phyloP scores from a whole-genome alignment of 257 asterid species.

The Solanum neorickii region DNA sequence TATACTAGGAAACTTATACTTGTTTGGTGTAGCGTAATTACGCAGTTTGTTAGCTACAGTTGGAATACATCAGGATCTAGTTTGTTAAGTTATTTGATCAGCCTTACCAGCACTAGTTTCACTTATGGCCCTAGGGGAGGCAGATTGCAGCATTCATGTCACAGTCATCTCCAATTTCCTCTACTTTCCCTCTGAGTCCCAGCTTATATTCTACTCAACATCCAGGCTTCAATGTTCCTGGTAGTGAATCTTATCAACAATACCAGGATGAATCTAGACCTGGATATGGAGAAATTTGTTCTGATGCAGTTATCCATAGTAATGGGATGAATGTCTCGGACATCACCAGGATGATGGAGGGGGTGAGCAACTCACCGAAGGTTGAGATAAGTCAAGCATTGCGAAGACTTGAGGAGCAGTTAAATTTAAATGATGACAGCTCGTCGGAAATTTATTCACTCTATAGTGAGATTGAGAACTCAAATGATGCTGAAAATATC shows the following conservation, averaged over 20 bases:
- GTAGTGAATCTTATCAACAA: conserved; percentile 45
- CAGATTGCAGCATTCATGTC: conserved; percentile 32
- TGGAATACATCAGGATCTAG: background rate
- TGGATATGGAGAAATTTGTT: conserved; percentile 54
- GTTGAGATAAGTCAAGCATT: conserved; percentile 48
- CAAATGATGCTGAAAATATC: conserved; percentile 29
- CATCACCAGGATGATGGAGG: conserved; percentile 25
- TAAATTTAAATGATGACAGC: conserved; percentile 72
- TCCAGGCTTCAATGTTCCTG: conserved; percentile 36
- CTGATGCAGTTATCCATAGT: conserved; percentile 20
- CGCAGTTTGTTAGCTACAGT: background rate
- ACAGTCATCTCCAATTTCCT: conserved; percentile 35
- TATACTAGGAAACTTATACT: background rate
- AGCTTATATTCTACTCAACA: conserved; percentile 35
- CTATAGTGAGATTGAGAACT: conserved; percentile 31
- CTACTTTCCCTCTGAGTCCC: conserved; percentile 40
- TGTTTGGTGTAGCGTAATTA: background rate
- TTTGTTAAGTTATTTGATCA: background rate
- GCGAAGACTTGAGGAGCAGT: conserved; percentile 53
- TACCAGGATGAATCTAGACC: conserved; percentile 42
- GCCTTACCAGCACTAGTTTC: background rate
- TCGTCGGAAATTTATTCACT: conserved; percentile 13
- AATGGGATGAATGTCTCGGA: conserved; percentile 11
- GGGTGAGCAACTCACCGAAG: conserved; percentile 32
- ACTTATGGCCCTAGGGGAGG: conserved; percentile 37